Evolutionary conservation across 306 rosid genomes (phyloP).

Genomic region (Quillaja saponaria): DNA sequence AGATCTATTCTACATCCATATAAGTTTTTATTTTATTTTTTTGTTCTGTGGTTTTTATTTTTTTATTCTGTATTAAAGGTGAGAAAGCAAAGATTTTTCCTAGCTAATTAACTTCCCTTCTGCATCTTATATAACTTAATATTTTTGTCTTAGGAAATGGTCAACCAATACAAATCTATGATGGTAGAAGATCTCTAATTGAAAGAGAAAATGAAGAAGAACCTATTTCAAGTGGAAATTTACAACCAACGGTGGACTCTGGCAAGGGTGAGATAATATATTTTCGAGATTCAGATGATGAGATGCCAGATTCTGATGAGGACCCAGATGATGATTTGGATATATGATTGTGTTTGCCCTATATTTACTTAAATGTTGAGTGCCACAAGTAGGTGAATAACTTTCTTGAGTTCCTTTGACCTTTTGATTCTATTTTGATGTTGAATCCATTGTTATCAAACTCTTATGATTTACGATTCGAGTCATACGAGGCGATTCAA

Average conservation of each 20-base stretch:
- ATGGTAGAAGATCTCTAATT: constrained; percentile 68
- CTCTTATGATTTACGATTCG: no score
- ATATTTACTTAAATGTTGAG: not conserved
- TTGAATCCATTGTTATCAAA: no score
- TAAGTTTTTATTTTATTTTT: not conserved
- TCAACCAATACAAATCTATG: constrained; percentile 73
- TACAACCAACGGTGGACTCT: constrained; percentile 42
- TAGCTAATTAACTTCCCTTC: not conserved
- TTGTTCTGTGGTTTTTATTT: no score
- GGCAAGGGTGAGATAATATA: constrained; percentile 83
- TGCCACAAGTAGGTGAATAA: constrained; percentile 8
- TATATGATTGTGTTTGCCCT: constrained; percentile 40
- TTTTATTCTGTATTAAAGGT: no score
- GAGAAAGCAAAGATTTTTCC: not conserved
- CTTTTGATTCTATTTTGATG: not conserved
- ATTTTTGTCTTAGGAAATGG: constrained; percentile 66
- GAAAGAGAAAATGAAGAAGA: constrained; percentile 44
- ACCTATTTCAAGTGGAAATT: constrained; percentile 33
- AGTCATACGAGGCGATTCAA: no score
- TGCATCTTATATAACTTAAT: constrained; percentile 6
- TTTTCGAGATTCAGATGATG: constrained; percentile 90
- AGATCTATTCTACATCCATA: no score
- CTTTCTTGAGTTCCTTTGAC: not conserved
- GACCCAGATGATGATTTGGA: constrained; percentile 98
- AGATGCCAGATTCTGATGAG: constrained; percentile 98